A percentile compares a stretch with the other conserved stretches of the same genome.
Evolutionary conservation across 352 stramenopile genomes (phyloP).

Genomic region (Paralagenidium karlingii): DNA sequence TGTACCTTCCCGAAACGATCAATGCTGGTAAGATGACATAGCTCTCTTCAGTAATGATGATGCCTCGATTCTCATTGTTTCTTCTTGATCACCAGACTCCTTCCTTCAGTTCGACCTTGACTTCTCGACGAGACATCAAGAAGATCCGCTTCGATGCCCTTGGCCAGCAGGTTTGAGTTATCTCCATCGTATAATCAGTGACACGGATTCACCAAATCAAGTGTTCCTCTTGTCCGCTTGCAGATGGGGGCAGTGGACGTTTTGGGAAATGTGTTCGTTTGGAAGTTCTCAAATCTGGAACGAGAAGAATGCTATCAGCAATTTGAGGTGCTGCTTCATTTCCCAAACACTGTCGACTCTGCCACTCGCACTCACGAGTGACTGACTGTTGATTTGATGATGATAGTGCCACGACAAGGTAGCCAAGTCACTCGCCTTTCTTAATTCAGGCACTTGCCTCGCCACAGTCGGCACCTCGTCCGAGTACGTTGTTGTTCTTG

Average conservation of each 20-base stretch:
- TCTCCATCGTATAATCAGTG: neutral
- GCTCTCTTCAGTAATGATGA: neutral
- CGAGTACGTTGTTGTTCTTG: conserved; percentile 29
- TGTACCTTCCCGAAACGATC: conserved; percentile 55
- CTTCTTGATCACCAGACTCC: conserved; percentile 34
- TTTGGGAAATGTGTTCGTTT: conserved; percentile 52
- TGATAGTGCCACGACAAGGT: conserved; percentile 74
- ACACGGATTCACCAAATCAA: conserved; percentile 1
- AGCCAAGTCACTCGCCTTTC: conserved; percentile 58
- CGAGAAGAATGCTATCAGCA: conserved; percentile 50
- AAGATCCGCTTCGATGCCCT: conserved; percentile 69
- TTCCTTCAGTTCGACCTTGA: conserved; percentile 36
- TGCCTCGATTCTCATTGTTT: neutral
- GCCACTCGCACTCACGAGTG: neutral
- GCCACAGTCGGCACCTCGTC: conserved; percentile 62
- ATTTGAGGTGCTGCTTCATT: conserved; percentile 25
- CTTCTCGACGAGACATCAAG: conserved; percentile 50
- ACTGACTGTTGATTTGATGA: neutral
- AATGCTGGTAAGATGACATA: conserved; percentile 16
- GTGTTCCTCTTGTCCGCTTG: neutral
- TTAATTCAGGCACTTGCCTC: conserved; percentile 68
- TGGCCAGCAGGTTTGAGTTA: conserved; percentile 57
- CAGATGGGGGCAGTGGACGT: conserved; percentile 74
- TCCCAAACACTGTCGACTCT: neutral
- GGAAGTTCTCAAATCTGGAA: conserved; percentile 72